Evolutionary conservation across 1,284 basidiomycete genomes (phyloP), one percentile per base, ranked within the genome.

Genomic region (Anthracocystis setariae): DNA sequence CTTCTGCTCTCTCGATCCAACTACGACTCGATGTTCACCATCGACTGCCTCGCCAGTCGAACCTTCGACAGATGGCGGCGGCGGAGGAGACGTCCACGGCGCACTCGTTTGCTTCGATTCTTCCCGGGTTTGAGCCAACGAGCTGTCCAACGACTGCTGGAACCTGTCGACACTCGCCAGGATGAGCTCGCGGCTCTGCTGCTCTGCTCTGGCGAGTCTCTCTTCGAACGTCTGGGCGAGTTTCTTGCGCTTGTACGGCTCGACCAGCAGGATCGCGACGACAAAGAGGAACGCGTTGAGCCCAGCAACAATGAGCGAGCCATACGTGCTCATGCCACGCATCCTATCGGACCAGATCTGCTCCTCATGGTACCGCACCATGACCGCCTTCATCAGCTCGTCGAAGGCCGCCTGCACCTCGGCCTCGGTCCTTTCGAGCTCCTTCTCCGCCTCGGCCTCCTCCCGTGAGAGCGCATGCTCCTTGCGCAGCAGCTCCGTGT

Each of bases 181-280:
- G 38, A 81, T 61, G 15, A 73, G 42, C 21, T 62, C 40, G 17
- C 65, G 40, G 9, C 55, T 50, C 24, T 64, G 55, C 20, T 72
- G 65, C 37, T 82, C 81, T n/a, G 77, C 76, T 5, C 58, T 32
- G 1, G 78, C 45, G 8, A 82, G 38, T 7, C 77, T 63, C 25
- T 43, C 44, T 48, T 82, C 81, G 12, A 82, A 78, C n/a, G 77
- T 80, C 37, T 77, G 62, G 5, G 80, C 81, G 7, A 82, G 57
- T 52, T 63, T 78, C n/a, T 71, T 75, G 24, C 81, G 59, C 62
- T 82, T 82, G 51, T 76, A 81, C n/a, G 81, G 81, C 57, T 82
- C 81, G 2, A 82, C 80, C 2, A 82, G 20, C 32, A 82, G 33
- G 27, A 82, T 74, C 5, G 81, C 81, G 1, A 79, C 29, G 15